Base-by-base conservation (phyloP, 148 eudicot genomes). In the Fallopia convolvulus region DNA sequence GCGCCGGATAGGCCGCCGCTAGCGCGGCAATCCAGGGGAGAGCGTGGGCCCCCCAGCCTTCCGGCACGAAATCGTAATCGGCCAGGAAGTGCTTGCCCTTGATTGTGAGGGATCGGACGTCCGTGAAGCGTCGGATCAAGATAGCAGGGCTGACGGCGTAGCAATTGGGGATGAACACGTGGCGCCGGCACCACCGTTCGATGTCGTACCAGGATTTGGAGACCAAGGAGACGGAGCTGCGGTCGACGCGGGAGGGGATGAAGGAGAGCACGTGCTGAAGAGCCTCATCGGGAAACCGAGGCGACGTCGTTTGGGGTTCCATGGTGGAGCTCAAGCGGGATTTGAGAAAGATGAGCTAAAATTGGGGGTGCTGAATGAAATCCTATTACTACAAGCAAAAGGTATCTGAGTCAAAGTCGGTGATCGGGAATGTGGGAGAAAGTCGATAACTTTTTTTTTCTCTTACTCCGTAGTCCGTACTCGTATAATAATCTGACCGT, bases 61-160 rank as follows among this genome's bases (percentile, higher is more conserved):
- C 92, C 0, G 94, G 94, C 5, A 90, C 92, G 70, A 88, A 81
- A 83, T 86, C 89, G 72, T 85, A 90, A 75, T 90, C 92, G 10
- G 94, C 92, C 60, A 90, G 89, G 77, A 88, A 92, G 23, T 92
- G 94, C 79, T 90, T 90, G 26, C 94, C 94, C 63, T 90, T 90
- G 55, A 90, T 58, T 79, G 89, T 85, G 20, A 90, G 81, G 15
- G 87, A 83, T 81, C 88, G 76, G n/a, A 87, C 80, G 77, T 88
- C 89, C 6, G 90, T 91, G 55, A 90, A 90, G 47, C 94, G 76
- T 39, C 85, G 70, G 75, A 81, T 80, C 86, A 89, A 10, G 39
- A 81, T 74, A 76, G 53, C n/a, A 60, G 94, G 94, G 61, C 76
- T 81, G 48, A 86, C 84, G 0, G 94, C 89, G 74, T 90, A 90